Evolutionary conservation across 176 grass and related monocot species (phyloP), one percentile per base, ranked within the genome.

Genomic region (Paspalum notatum): DNA sequence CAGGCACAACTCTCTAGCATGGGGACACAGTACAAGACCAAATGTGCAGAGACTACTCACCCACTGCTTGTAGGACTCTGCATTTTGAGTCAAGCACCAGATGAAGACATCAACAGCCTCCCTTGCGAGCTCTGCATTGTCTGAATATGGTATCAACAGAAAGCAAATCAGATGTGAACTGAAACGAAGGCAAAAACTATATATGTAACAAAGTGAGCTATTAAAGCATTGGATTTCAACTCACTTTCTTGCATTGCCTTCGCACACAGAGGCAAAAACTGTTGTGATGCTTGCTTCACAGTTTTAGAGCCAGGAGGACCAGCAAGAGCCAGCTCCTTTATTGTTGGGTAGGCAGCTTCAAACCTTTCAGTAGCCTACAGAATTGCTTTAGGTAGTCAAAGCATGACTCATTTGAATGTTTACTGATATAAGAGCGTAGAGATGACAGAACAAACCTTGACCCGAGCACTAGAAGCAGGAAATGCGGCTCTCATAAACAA

Each of bases 161-260:
- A 32, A 79, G 69, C 14, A 57, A 63, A 76, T 42, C 22, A 6
- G 9, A 67, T 83, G 39, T 44, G 15, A 20, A 56, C 44, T 11
- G 39, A 54, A 70, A 51, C 32, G 66, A 65, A 48, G 1, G 12
- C 50, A 87, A 20, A 15, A 39, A 1, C 1, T 52, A 9, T 37
- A 79, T 63, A 83, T 17, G 37, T 4, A 46, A 20, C 16, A 53
- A 40, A 65, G 62, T 9, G 66, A 55, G 12, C n/a, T 66, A 39
- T 10, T 53, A 16, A 32, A 79, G 22, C 4, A 79, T 24, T 56
- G 21, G 12, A 69, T 56, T 51, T 13, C 7, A 74, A 85, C 87
- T 90, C 71, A 99, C 97, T 96, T 91, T 99, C 93, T 93, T 96
- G 93, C 43, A 99, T 87, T 24, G 89, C 91, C 86, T 96, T 93